These are phyloP conservation scores for Lactifluus piperatus DNA, from an alignment of 768 basidiomycete species.

Conservation along the genomic window DNA sequence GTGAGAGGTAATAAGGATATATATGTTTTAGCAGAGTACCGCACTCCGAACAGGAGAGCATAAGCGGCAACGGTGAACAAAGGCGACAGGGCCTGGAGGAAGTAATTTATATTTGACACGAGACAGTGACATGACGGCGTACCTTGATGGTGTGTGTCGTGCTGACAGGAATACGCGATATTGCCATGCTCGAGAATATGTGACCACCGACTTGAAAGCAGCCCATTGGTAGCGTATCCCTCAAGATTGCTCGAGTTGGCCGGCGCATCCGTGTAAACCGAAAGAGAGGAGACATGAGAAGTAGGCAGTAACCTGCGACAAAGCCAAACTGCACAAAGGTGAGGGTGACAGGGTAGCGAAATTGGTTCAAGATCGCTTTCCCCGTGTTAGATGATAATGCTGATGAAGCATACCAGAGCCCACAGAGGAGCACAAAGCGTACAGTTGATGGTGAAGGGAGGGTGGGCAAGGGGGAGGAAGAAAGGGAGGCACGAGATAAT, in stretches of 20 bases:
- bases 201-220: slow-evolving; percentile 97
- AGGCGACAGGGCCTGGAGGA: slow-evolving; percentile 79
- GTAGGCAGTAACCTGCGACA: slow-evolving; percentile 76
- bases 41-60: slow-evolving; percentile 86
- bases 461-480: not conserved
- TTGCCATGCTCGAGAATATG: slow-evolving; percentile 96
- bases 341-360: slow-evolving; percentile 91
- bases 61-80: slow-evolving; percentile 96
- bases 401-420: slow-evolving; percentile 88
- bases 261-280: slow-evolving; percentile 57
- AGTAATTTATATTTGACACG: not conserved
- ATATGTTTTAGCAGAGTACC: slow-evolving; percentile 88
- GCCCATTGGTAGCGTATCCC: slow-evolving; percentile 88
- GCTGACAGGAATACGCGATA: slow-evolving; percentile 91
- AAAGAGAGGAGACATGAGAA: slow-evolving; percentile 71
- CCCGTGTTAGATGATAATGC: slow-evolving; percentile 95
- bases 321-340: slow-evolving; percentile 98
- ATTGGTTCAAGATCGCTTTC: slow-evolving; percentile 87
- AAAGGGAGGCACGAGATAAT: not conserved
- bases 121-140: slow-evolving; percentile 21
- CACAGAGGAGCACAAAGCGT: slow-evolving; percentile 73
- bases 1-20: slow-evolving; percentile 91
- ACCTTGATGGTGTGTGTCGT: slow-evolving; percentile 99
- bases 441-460: slow-evolving; percentile 28
- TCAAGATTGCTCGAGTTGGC: slow-evolving; percentile 67